Evolutionary conservation across 805 yeast species (phyloP), one percentile per base, ranked within the genome.

Genomic region (Suhomyces faveliae): DNA sequence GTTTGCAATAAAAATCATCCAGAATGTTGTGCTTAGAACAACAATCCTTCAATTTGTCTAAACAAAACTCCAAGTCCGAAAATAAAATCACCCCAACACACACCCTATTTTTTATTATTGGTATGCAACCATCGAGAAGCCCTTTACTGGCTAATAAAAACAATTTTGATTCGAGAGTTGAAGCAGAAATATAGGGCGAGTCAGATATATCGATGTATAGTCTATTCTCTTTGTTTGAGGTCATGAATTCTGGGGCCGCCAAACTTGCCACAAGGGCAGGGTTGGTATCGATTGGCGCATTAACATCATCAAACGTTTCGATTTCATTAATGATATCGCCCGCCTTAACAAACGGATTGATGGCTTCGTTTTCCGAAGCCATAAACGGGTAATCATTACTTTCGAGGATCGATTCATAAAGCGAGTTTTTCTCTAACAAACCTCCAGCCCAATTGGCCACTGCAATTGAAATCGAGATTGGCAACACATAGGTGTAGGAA

Each of bases 401-500:
- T 39, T 66, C 61, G 37, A 80, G 71, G 30, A 78, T 53, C 12
- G 73, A 61, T 51, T 78, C 84, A 52, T 80, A 80, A 3, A 81
- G 55, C 3, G 83, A 77, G 49, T 65, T 62, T 15, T 75, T 78
- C 51, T 80, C 84, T 27, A 80, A 63, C 4, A 77, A 64, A 40
- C 72, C 69, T 3, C 83, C 84, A 8, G 77, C 68, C 81, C 83
- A 77, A 54, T 79, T 79, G 2, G 83, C 74, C n/a, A 77, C 78
- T 7, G 83, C 74, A 42, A 80, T 78, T 2, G 83, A 70, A 7
- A 80, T 73, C 1, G 84, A 72, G 45, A 80, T 77, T 0, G 85
- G 85, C 19, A 80, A 58, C 9, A 80, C 84, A 56, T 79, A 79
- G 21, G 79, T 78, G 48, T 80, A 73, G 11, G 81, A 74, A 19